phyloP scores from a whole-genome alignment of 768 basidiomycete species.

The Antrodiella citrinella region DNA sequence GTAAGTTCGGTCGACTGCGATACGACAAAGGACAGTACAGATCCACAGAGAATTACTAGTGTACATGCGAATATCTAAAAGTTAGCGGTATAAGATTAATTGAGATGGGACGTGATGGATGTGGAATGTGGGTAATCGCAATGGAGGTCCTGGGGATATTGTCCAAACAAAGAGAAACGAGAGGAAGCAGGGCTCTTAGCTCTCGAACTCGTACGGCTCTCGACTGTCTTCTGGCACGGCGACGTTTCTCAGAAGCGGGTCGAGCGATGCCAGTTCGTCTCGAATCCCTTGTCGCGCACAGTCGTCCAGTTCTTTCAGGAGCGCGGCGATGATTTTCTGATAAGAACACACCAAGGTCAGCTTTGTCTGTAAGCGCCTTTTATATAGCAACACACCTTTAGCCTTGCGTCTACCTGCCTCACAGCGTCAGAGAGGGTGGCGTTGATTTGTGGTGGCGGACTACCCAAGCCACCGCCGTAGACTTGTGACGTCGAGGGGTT shows the following conservation, averaged over 20 bases:
- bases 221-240: slow-evolving; percentile 27
- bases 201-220: slow-evolving; percentile 30
- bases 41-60: background rate
- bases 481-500: slow-evolving; percentile 18
- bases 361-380: no score
- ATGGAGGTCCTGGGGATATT: background rate
- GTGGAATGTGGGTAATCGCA: background rate
- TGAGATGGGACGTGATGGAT: background rate
- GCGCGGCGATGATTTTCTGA: slow-evolving; percentile 75
- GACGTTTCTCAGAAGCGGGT: slow-evolving; percentile 65
- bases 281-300: slow-evolving; percentile 75
- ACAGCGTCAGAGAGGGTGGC: slow-evolving; percentile 62
- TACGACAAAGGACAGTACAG: background rate
- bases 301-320: slow-evolving; percentile 80
- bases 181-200: background rate
- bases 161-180: no score
- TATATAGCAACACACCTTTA: slow-evolving; percentile 56
- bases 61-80: background rate
- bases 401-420: slow-evolving; percentile 72
- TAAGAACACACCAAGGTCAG: background rate
- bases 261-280: slow-evolving; percentile 75
- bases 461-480: slow-evolving; percentile 29
- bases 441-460: slow-evolving; percentile 57
- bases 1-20: no score
- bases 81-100: background rate